Evolutionary conservation across 306 rosid species (phyloP).

Genomic region (Myrica gale): DNA sequence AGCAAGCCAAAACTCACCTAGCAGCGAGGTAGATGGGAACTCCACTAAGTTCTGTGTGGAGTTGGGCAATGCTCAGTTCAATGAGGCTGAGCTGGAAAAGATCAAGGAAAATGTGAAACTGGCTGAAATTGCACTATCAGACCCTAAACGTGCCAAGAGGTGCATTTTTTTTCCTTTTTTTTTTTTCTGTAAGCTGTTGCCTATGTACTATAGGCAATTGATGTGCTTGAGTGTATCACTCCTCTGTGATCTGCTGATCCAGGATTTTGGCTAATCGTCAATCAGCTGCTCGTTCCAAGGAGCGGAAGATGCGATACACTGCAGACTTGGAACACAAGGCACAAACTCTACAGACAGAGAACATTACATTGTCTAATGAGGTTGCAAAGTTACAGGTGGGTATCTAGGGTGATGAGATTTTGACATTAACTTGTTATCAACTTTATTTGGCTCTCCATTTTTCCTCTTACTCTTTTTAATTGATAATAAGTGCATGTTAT

Average conservation of each 20-base stretch:
- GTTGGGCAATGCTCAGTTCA: slow-evolving; percentile 66
- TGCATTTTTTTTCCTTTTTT: slow-evolving; percentile 3
- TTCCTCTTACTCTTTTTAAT: neutral
- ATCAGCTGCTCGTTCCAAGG: slow-evolving; percentile 95
- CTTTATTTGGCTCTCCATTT: neutral
- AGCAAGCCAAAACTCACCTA: slow-evolving; percentile 52
- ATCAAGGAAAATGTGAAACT: slow-evolving; percentile 75
- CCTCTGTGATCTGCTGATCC: slow-evolving; percentile 20
- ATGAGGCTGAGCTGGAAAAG: slow-evolving; percentile 60
- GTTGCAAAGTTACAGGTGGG: slow-evolving; percentile 67
- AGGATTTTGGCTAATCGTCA: slow-evolving; percentile 92
- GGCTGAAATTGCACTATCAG: slow-evolving; percentile 71
- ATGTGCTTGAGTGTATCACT: neutral
- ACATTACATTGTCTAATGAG: slow-evolving; percentile 72
- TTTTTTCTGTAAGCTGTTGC: slow-evolving; percentile 1
- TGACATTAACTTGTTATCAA: slow-evolving; percentile 16
- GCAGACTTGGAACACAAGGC: slow-evolving; percentile 84
- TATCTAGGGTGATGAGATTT: slow-evolving; percentile 28
- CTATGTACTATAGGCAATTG: neutral
- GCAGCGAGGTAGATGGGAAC: slow-evolving; percentile 47
- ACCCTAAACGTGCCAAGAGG: slow-evolving; percentile 93
- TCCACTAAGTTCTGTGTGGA: slow-evolving; percentile 44
- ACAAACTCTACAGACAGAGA: slow-evolving; percentile 88
- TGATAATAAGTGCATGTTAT: slow-evolving; percentile 14
- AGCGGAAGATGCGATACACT: slow-evolving; percentile 66